Percentiles rank a stretch among this genome's conserved stretches.
Evolutionary conservation across 1,284 basidiomycete genomes (phyloP).

Genomic region (Flammula alnicola): DNA sequence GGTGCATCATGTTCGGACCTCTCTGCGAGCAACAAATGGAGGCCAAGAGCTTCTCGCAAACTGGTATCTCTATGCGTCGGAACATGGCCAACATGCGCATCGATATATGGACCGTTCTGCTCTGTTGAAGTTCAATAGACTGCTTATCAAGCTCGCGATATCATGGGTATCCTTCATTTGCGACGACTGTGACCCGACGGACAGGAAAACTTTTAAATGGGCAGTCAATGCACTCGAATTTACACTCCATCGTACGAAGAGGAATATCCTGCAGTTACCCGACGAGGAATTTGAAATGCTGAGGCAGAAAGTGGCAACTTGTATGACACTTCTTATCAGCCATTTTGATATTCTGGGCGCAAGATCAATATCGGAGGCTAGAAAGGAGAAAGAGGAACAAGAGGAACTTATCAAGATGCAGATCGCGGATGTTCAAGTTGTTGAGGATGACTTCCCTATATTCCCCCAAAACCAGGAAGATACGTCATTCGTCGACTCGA

Average conservation of each 20-base stretch:
- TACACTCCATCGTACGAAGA: constrained; percentile 87
- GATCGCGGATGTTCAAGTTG: constrained; percentile 50
- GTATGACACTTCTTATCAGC: constrained; percentile 94
- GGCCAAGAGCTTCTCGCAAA: constrained; percentile 92
- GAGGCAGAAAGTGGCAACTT: constrained; percentile 91
- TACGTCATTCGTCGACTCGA: constrained; percentile 60
- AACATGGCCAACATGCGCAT: constrained; percentile 88
- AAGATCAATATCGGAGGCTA: constrained; percentile 86
- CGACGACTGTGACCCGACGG: constrained; percentile 96
- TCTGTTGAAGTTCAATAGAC: constrained; percentile 78
- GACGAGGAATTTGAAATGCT: constrained; percentile 90
- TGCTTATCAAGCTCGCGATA: constrained; percentile 88
- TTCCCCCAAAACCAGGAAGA: constrained; percentile 36
- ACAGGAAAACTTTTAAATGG: constrained; percentile 98
- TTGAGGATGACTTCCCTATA: constrained; percentile 53
- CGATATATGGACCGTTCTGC: constrained; percentile 83
- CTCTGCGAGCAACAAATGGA: constrained; percentile 64
- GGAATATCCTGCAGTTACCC: constrained; percentile 90
- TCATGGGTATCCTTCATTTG: constrained; percentile 99
- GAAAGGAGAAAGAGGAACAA: constrained; percentile 84
- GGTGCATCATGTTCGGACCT: constrained; percentile 79
- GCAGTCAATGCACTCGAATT: constrained; percentile 97
- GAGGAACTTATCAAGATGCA: constrained; percentile 74
- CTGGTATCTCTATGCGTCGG: constrained; percentile 97
- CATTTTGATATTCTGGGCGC: constrained; percentile 99